Evolutionary conservation across 78 protist genomes (phyloP).

Genomic region (Monosiga brevicollis): DNA sequence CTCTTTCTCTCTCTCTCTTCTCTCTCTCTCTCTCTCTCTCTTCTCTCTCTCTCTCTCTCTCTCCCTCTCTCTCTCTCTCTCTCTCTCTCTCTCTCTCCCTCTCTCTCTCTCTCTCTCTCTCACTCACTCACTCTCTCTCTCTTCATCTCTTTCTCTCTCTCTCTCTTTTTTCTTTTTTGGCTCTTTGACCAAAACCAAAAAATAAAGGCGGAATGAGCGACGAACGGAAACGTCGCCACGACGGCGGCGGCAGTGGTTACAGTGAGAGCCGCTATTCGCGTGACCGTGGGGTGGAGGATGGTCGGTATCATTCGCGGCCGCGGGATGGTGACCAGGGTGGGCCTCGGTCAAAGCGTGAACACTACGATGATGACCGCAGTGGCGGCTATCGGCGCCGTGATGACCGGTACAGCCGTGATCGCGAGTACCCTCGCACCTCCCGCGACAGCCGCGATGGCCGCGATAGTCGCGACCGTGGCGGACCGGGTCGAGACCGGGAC

Average conservation of each 20-base stretch:
- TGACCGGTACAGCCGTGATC: neutral
- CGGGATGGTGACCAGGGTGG: neutral
- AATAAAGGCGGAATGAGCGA: too few species aligned
- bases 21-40: neutral
- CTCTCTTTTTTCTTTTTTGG: neutral
- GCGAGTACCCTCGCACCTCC: too few species aligned
- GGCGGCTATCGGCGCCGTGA: neutral
- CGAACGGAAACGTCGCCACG: neutral
- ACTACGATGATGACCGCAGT: neutral
- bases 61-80: neutral
- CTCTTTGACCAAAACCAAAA: neutral
- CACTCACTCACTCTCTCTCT: neutral
- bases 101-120: neutral
- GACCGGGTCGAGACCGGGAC: neutral
- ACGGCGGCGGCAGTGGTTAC: neutral
- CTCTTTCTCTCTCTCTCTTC: neutral
- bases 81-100: constrained; percentile 1
- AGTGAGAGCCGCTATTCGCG: neutral
- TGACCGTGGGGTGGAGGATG: constrained; percentile 1
- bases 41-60: neutral
- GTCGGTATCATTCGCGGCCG: neutral
- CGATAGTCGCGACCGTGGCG: neutral
- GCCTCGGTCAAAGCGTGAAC: neutral
- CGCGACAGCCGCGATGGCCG: neutral
- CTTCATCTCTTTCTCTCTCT: neutral